phyloP scores from a whole-genome alignment of 2,329 filamentous ascomycete genomes.

The Diaporthe capsici region DNA sequence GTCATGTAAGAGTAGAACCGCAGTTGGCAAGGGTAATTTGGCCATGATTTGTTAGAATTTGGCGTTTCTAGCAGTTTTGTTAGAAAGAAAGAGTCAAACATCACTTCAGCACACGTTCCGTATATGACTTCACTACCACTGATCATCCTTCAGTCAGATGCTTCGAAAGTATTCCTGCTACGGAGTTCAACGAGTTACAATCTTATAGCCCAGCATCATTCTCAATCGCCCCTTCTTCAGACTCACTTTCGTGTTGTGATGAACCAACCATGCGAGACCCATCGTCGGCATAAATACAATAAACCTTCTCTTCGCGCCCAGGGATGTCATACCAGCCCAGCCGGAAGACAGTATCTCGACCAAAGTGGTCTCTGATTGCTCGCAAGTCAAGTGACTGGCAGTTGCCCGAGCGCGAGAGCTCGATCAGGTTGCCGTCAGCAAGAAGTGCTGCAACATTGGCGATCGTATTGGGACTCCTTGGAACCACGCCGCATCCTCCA shows the following conservation, averaged over 20 bases:
- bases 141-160: background rate
- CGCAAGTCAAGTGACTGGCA: background rate
- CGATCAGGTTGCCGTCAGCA: background rate
- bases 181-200: background rate
- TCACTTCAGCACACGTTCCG: too few relatives aligned
- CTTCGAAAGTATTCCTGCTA: background rate
- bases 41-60: too few relatives aligned
- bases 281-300: background rate
- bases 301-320: background rate
- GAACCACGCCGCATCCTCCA: background rate
- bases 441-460: background rate
- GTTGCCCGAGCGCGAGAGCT: background rate
- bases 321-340: background rate
- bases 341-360: constrained; percentile 1
- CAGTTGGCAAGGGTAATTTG: too few relatives aligned
- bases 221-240: background rate
- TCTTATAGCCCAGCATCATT: background rate
- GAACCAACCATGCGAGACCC: background rate
- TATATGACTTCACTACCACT: too few relatives aligned
- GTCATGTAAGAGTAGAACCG: too few relatives aligned
- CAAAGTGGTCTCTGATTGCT: background rate
- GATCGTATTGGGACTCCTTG: constrained; percentile 4
- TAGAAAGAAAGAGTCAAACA: too few relatives aligned
- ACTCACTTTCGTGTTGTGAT: background rate
- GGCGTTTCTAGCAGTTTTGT: too few relatives aligned